phyloP scores from a whole-genome alignment of 1,139 yeast species.

The Hansenula sp. region DNA sequence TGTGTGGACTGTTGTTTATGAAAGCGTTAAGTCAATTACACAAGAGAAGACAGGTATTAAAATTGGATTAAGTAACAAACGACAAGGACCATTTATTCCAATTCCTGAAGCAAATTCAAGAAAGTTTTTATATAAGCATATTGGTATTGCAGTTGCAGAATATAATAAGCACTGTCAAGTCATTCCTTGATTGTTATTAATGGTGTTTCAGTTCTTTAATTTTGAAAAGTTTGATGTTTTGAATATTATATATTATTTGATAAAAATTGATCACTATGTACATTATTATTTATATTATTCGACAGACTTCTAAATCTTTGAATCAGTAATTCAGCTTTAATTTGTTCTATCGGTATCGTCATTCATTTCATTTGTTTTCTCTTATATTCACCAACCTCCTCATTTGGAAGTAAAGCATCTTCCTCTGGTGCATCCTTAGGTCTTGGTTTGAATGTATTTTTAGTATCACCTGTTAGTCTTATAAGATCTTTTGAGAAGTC shows the following conservation, averaged over 20 bases:
- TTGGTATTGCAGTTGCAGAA: constrained; percentile 77
- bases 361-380: too few species aligned
- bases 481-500: constrained; percentile 38
- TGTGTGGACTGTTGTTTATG: constrained; percentile 65
- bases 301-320: too few species aligned
- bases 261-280: background rate
- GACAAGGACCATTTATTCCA: constrained; percentile 76
- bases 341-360: too few species aligned
- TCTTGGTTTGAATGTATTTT: constrained; percentile 5
- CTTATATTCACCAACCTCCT: too few species aligned
- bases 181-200: constrained; percentile 16
- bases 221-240: constrained; percentile 2
- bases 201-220: background rate
- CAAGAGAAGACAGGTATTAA: constrained; percentile 80
- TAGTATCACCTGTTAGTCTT: constrained; percentile 41
- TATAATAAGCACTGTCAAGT: constrained; percentile 57
- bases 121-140: constrained; percentile 64
- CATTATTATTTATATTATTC: too few species aligned
- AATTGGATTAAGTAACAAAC: constrained; percentile 54
- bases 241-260: background rate
- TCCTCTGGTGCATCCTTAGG: background rate
- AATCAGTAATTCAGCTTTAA: too few species aligned
- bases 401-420: too few species aligned
- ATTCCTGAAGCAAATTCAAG: constrained; percentile 66
- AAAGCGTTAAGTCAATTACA: constrained; percentile 61